Conservation (phyloP, 441 rosid species). For the Macaranga tanarius region DNA sequence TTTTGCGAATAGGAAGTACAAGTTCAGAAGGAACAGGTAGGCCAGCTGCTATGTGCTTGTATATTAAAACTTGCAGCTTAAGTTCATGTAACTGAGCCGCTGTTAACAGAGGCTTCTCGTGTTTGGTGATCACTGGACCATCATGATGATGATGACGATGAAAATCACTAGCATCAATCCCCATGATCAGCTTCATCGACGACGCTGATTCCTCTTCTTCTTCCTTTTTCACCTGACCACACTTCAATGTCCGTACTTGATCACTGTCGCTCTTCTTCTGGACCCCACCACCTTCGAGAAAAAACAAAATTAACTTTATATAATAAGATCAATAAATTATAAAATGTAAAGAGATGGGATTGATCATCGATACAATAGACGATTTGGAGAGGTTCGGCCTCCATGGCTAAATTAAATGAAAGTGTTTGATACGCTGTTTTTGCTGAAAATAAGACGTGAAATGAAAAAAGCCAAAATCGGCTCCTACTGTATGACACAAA, state of each 20-base stretch:
- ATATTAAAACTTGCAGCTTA: conserved; percentile 49
- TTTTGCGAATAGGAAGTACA: conserved; percentile 46
- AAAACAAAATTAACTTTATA: not conserved
- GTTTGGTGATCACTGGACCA: conserved; percentile 14
- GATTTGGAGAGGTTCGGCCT: not conserved
- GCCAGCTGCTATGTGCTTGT: conserved; percentile 48
- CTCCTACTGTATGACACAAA: not conserved
- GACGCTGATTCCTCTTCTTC: conserved; percentile 31
- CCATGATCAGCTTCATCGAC: conserved; percentile 36
- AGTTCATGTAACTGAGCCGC: conserved; percentile 54
- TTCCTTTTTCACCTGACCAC: not conserved
- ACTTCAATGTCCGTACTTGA: conserved; percentile 22
- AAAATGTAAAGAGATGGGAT: no score
- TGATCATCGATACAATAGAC: no score
- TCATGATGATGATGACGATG: not conserved
- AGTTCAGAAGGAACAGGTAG: conserved; percentile 52
- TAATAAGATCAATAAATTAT: no score
- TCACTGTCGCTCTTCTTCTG: conserved; percentile 8
- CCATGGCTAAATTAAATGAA: not conserved
- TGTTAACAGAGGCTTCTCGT: conserved; percentile 35
- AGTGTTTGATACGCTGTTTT: no score
- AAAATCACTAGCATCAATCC: conserved; percentile 24
- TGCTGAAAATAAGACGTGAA: not conserved
- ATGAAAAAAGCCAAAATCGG: conserved; percentile 1
- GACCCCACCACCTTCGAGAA: conserved; percentile 23